A percentile compares a stretch with the other conserved stretches of the same genome.
Evolutionary conservation across 106 monocot species (phyloP).

Genomic region (Amphibolis antarctica): DNA sequence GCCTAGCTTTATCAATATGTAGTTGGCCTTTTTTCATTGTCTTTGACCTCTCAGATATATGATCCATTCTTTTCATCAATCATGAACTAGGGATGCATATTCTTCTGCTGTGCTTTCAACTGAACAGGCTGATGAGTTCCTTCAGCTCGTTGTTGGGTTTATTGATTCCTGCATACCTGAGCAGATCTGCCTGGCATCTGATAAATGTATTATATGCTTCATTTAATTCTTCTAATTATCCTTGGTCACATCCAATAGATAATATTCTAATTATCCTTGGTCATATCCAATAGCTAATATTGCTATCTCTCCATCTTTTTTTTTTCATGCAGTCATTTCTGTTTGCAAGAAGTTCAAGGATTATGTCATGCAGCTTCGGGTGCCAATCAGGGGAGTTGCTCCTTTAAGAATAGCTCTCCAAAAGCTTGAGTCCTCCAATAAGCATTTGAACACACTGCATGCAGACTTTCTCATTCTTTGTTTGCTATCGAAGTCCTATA

Average conservation of each 20-base stretch:
- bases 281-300: neutral
- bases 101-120: constrained; percentile 31
- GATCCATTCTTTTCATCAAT: neutral
- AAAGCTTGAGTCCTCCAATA: constrained; percentile 61
- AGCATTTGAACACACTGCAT: constrained; percentile 78
- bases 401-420: constrained; percentile 67
- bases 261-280: no score
- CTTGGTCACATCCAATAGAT: neutral
- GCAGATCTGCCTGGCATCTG: constrained; percentile 75
- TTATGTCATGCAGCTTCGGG: constrained; percentile 54
- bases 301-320: neutral
- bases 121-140: constrained; percentile 38
- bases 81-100: constrained; percentile 52
- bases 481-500: constrained; percentile 73
- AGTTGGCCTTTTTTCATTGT: neutral
- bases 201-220: constrained; percentile 51
- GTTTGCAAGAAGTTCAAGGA: constrained; percentile 87
- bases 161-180: constrained; percentile 54
- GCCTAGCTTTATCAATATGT: neutral
- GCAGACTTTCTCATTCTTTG: constrained; percentile 87
- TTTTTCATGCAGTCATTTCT: constrained; percentile 45
- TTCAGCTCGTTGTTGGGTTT: constrained; percentile 40
- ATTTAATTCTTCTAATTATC: neutral
- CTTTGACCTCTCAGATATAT: neutral
- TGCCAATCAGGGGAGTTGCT: constrained; percentile 58